phyloP scores from a whole-genome alignment of 345 rosid species.

The Syzygium oleosum region DNA sequence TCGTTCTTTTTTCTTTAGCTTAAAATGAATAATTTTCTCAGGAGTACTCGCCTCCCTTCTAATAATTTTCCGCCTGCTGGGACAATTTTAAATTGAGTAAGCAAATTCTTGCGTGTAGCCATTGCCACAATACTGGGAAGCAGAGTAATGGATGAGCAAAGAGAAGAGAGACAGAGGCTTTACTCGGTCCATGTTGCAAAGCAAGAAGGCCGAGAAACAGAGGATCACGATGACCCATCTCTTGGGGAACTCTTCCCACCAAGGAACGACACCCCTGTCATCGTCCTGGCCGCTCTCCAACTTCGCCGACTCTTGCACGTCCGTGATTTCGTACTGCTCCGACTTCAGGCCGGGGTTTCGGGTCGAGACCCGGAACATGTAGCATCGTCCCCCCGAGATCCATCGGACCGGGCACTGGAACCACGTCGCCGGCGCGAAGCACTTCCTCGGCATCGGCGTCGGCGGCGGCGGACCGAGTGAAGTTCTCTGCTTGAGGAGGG shows the following conservation, averaged over 20 bases:
- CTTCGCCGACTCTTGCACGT: slow-evolving; percentile 23
- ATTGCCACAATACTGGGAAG: neutral
- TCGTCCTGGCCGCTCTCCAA: slow-evolving; percentile 13
- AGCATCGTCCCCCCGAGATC: slow-evolving; percentile 8
- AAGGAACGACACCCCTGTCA: slow-evolving; percentile 29
- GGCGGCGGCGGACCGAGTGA: slow-evolving; percentile 9
- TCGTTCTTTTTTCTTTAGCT: neutral
- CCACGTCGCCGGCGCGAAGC: slow-evolving; percentile 1
- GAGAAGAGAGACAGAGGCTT: slow-evolving; percentile 2
- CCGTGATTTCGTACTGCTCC: slow-evolving; percentile 17
- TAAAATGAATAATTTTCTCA: neutral
- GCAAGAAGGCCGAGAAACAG: slow-evolving; percentile 84
- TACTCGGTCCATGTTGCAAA: slow-evolving; percentile 94
- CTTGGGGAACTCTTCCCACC: slow-evolving; percentile 91
- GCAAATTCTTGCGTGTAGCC: neutral
- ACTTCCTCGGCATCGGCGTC: slow-evolving; percentile 6
- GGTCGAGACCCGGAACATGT: slow-evolving; percentile 33
- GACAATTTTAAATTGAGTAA: neutral
- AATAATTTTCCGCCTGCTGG: neutral
- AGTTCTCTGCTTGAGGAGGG: slow-evolving; percentile 21
- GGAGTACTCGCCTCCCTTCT: too few species aligned
- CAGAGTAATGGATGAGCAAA: neutral
- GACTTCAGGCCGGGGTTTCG: slow-evolving; percentile 32
- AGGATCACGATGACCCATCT: slow-evolving; percentile 82
- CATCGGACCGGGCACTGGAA: slow-evolving; percentile 13